Base-by-base conservation (phyloP, 108 stramenopile species). In the Cylindrotheca closterium region DNA sequence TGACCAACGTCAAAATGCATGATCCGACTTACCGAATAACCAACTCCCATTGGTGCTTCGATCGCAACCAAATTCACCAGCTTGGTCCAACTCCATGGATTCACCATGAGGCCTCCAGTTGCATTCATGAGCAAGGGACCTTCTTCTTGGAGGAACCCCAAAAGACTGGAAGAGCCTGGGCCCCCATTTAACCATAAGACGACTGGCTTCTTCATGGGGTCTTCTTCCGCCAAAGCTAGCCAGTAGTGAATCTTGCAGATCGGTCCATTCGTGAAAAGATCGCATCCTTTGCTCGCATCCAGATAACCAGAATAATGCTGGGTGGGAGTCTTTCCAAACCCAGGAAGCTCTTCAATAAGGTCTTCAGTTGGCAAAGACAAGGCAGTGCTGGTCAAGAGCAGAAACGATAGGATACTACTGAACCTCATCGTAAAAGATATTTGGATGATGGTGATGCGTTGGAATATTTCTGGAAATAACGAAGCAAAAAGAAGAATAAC, bases 11-110 rank as follows among this genome's bases (percentile, higher is more conserved):
- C n/a, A n/a, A n/a, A n/a, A n/a, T n/a, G n/a, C n/a, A n/a, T n/a
- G n/a, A n/a, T n/a, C n/a, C n/a, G n/a, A 32, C 63, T 52, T 18
- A 50, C 48, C 3, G 63, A 68, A 69, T 87, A 93, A n/a, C 94
- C 94, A 8, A 95, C 94, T 21, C 94, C 94, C 33, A 87, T 78
- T 27, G 94, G 91, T 8, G 86, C 67, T 65, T 95, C 94, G 28
- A 95, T 50, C 45, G 75, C 87, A 12, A 95, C 22, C 31, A 87
- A 58, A 54, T 89, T 83, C 48, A 80, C 91, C 10, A 78, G 37
- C 45, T 79, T 76, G 53, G 80, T 87, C 94, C 94, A 93, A 4
- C 60, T 60, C 30, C 59, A 84, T 22, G 85, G 85, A 58, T 86
- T 86, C 0, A 67, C 70, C 73, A 79, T 75, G 17, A 86, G 58